phyloP scores from a whole-genome alignment of 306 rosid genomes.

The Cicer chorassanicum region DNA sequence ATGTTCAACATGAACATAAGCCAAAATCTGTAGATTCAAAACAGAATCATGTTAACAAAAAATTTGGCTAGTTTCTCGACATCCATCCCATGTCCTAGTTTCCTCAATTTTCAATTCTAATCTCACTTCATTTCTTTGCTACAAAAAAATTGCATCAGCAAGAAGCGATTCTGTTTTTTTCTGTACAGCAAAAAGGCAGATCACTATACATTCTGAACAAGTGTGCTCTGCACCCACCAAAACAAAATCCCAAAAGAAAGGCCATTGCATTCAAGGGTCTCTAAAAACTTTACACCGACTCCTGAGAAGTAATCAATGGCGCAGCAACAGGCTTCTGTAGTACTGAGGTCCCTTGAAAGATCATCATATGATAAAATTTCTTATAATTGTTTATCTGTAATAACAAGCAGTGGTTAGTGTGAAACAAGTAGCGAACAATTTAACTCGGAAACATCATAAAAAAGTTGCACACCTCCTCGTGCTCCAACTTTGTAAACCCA shows the following conservation, averaged over 20 bases:
- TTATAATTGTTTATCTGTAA: slow-evolving; percentile 63
- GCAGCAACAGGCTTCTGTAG: slow-evolving; percentile 61
- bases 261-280: not conserved
- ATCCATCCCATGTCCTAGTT: slow-evolving; percentile 22
- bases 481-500: slow-evolving; percentile 73
- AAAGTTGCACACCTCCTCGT: slow-evolving; percentile 61
- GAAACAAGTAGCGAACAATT: not conserved
- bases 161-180: slow-evolving; percentile 40
- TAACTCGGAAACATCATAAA: not conserved
- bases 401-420: slow-evolving; percentile 14
- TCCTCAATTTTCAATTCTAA: slow-evolving; percentile 46
- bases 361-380: slow-evolving; percentile 75
- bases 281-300: slow-evolving; percentile 42
- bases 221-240: slow-evolving; percentile 41
- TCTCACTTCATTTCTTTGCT: slow-evolving; percentile 51
- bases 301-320: slow-evolving; percentile 41
- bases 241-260: slow-evolving; percentile 28
- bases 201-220: slow-evolving; percentile 56
- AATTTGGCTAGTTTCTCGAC: slow-evolving; percentile 35
- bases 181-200: slow-evolving; percentile 62
- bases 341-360: slow-evolving; percentile 85
- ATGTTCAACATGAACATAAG: not conserved
- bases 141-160: slow-evolving; percentile 50
- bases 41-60: slow-evolving; percentile 38
- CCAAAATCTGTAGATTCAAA: not conserved